Evolutionary conservation across 2,329 filamentous ascomycete species (phyloP), one percentile per base, ranked within the genome.

Genomic region (Keithomyces neogunnii): DNA sequence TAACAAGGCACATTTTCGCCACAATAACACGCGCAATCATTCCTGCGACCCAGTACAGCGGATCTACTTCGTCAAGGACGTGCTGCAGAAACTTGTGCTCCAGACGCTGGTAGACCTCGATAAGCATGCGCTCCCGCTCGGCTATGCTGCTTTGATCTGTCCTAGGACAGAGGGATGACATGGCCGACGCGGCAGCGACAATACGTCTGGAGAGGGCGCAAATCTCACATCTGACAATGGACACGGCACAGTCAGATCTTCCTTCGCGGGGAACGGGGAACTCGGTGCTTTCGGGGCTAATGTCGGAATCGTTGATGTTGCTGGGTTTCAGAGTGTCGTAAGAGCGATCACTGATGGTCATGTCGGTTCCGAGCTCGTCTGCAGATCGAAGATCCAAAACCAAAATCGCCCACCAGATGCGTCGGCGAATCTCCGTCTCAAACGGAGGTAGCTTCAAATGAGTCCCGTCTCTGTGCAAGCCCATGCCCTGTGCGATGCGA

Each of bases 1-100:
- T 77, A 53, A 90, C 77, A 36, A 93, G 74, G 70, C 84, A 88
- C 73, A 90, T 82, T 67, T 90, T 92, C 46, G 84, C 83, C 69
- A 90, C 80, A 55, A 91, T 82, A 33, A 92, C 73, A 8, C 86
- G 80, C 3, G 81, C 77, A 29, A 88, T 74, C 31, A 85, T 86
- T 3, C 81, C 82, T 6, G 79, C 79, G 30, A 86, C 78, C 83
- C 85, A 88, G 55, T 82, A 82, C 1, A 88, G 68, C 0, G 78
- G 73, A 45, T 78, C 65, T 55, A 59, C 69, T 43, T 69, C 63
- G 60, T 74, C 72, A 51, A 78, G 66, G 48, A 75, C 75, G 51
- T 82, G 70, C 38, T 68, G 67, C 26, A 83, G 66, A 56, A 81
- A 82, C 50, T 74, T 75, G 39, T 74, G 66, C 57, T 83, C 77